Percentiles rank a stretch among this genome's conserved stretches.
Conservation (phyloP, 2,329 filamentous ascomycete species). For the Allantophomopsis cytisporea region DNA sequence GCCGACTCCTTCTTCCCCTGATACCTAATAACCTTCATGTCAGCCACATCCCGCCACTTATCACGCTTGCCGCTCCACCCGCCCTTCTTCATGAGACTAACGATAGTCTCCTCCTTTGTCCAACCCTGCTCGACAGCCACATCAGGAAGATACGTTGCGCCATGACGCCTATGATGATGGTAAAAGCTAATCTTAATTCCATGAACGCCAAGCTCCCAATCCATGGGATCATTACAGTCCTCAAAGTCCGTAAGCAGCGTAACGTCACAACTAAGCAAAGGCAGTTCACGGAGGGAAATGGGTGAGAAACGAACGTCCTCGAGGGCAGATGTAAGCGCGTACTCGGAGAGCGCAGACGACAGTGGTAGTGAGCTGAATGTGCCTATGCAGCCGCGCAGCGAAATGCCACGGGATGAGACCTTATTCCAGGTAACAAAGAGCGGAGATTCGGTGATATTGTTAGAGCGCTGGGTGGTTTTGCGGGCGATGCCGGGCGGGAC, state of each 20-base stretch:
- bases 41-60: constrained; percentile 62
- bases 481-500: constrained; percentile 9
- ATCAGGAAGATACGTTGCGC: constrained; percentile 84
- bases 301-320: constrained; percentile 49
- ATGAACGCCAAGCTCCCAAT: constrained; percentile 80
- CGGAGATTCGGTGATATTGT: constrained; percentile 40
- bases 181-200: constrained; percentile 78
- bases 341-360: constrained; percentile 58
- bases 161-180: constrained; percentile 59
- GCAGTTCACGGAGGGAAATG: constrained; percentile 37
- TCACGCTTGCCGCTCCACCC: constrained; percentile 62
- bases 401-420: constrained; percentile 33
- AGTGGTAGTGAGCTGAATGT: constrained; percentile 77
- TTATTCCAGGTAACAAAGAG: constrained; percentile 96
- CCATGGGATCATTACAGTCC: constrained; percentile 54
- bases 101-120: constrained; percentile 82
- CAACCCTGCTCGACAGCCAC: constrained; percentile 88
- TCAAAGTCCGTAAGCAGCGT: constrained; percentile 84
- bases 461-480: constrained; percentile 9
- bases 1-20: constrained; percentile 69
- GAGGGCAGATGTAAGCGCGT: constrained; percentile 67
- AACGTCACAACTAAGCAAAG: constrained; percentile 49
- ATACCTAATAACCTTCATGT: constrained; percentile 70
- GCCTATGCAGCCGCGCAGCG: constrained; percentile 86
- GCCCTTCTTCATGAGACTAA: constrained; percentile 87